Percentiles rank a stretch among this genome's conserved stretches.
Evolutionary conservation across 192 early-diverging fungal species (phyloP).

Genomic region (Coemansia sp.): DNA sequence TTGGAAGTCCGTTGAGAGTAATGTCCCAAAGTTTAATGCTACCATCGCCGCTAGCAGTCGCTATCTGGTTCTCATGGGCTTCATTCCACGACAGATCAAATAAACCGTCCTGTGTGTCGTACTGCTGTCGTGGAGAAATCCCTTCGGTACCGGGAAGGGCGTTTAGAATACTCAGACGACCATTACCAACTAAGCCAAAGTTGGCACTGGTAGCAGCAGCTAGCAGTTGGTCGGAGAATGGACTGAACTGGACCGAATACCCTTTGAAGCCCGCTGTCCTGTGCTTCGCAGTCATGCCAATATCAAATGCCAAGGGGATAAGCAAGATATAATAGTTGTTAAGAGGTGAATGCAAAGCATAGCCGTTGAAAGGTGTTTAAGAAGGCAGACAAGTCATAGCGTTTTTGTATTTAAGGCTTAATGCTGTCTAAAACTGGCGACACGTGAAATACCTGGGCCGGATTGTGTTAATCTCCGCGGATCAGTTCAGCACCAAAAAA

Average conservation of each 20-base stretch:
- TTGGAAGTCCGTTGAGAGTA: slow-evolving; percentile 60
- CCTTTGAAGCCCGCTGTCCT: slow-evolving; percentile 85
- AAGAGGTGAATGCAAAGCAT: slow-evolving; percentile 1
- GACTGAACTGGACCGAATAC: slow-evolving; percentile 92
- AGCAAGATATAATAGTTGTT: background rate
- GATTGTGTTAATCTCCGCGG: background rate
- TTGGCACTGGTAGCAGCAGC: slow-evolving; percentile 89
- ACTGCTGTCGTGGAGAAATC: slow-evolving; percentile 55
- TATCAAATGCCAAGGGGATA: background rate
- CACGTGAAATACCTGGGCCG: background rate
- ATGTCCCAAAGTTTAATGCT: slow-evolving; percentile 94
- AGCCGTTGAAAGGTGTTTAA: background rate
- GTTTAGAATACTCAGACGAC: slow-evolving; percentile 76
- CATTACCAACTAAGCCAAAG: slow-evolving; percentile 97
- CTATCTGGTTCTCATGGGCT: slow-evolving; percentile 90
- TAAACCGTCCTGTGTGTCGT: slow-evolving; percentile 95
- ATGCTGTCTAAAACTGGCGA: background rate
- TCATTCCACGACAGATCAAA: slow-evolving; percentile 97
- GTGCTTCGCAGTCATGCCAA: slow-evolving; percentile 40
- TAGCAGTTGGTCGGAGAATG: slow-evolving; percentile 86
- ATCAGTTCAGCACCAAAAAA: background rate
- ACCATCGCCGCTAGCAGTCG: slow-evolving; percentile 90
- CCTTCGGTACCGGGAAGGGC: slow-evolving; percentile 23
- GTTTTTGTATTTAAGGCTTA: background rate
- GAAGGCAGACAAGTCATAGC: background rate